Conservation (phyloP, 2,329 filamentous ascomycete genomes). For the Aaosphaeria arxii region DNA sequence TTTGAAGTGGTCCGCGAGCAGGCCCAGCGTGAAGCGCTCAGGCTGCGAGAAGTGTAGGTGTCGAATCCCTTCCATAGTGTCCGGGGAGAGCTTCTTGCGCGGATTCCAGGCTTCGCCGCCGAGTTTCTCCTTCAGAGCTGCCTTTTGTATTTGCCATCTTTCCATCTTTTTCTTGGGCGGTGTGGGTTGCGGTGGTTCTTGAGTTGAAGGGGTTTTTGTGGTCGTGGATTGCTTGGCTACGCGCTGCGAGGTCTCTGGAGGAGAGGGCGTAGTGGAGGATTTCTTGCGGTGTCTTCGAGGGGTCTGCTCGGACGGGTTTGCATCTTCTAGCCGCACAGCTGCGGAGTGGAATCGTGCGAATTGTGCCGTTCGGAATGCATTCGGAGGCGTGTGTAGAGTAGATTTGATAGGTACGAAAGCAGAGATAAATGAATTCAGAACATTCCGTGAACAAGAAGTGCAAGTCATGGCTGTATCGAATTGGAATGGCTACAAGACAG, state of each 20-base stretch:
- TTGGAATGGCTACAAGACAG: not conserved
- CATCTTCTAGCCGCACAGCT: not conserved
- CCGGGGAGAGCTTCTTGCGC: slow-evolving; percentile 82
- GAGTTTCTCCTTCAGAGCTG: slow-evolving; percentile 73
- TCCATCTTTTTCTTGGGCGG: slow-evolving; percentile 21
- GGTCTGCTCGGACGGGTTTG: not conserved
- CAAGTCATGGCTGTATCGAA: slow-evolving; percentile 22
- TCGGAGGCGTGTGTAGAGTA: too few species aligned
- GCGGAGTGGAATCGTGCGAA: slow-evolving; percentile 14
- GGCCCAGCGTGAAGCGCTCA: slow-evolving; percentile 68
- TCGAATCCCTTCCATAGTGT: slow-evolving; percentile 86
- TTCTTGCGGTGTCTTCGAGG: too few species aligned
- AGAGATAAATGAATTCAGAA: slow-evolving; percentile 19
- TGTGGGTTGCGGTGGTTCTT: not conserved
- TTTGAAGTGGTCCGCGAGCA: slow-evolving; percentile 75
- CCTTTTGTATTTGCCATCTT: slow-evolving; percentile 76
- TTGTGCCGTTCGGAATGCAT: not conserved
- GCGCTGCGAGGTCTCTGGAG: too few species aligned
- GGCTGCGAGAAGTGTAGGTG: slow-evolving; percentile 77
- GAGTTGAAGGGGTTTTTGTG: too few species aligned
- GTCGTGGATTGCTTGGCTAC: too few species aligned
- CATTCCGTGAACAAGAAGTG: slow-evolving; percentile 18
- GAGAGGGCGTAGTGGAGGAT: too few species aligned
- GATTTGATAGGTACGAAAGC: slow-evolving; percentile 9
- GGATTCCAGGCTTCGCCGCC: slow-evolving; percentile 74